A percentile compares a stretch with the other conserved stretches of the same genome.
phyloP scores from a whole-genome alignment of 148 eudicot genomes.

The Arctostaphylos glauca region DNA sequence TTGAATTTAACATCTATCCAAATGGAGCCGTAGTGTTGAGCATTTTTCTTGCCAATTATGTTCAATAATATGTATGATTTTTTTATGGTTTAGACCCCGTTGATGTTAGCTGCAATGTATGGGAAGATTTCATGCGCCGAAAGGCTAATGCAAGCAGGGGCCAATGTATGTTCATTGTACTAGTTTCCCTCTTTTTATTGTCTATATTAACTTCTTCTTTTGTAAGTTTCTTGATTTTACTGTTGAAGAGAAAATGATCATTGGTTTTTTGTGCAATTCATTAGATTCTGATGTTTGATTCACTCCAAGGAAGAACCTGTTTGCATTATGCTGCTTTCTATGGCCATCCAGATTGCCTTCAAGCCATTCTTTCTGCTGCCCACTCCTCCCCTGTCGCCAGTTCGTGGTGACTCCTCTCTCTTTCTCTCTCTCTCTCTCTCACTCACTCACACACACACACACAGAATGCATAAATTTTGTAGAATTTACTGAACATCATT shows the following conservation, averaged over 20 bases:
- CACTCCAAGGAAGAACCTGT: slow-evolving; percentile 27
- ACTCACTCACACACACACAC: not conserved
- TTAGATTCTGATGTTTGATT: slow-evolving; percentile 35
- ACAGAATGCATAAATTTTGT: not conserved
- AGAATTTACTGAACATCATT: too few relatives aligned
- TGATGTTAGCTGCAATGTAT: slow-evolving; percentile 36
- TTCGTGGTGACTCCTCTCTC: slow-evolving; percentile 28
- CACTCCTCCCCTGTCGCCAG: slow-evolving; percentile 24
- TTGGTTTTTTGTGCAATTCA: slow-evolving; percentile 12
- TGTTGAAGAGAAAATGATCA: slow-evolving; percentile 4
- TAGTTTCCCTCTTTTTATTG: not conserved
- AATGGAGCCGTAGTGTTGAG: not conserved
- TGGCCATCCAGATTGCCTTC: slow-evolving; percentile 35
- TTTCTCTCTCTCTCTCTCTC: slow-evolving; percentile 14
- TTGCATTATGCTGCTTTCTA: slow-evolving; percentile 35
- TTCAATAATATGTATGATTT: not conserved
- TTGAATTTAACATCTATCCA: not conserved
- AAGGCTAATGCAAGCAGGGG: slow-evolving; percentile 33
- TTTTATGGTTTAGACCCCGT: slow-evolving; percentile 23
- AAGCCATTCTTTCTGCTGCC: slow-evolving; percentile 30
- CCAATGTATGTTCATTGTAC: slow-evolving; percentile 24
- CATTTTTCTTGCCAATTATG: not conserved
- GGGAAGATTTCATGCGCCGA: slow-evolving; percentile 31
- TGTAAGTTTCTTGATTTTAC: not conserved
- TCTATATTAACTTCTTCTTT: not conserved